Conservation (phyloP, 306 rosid genomes). For the Fragaria iinumae region DNA sequence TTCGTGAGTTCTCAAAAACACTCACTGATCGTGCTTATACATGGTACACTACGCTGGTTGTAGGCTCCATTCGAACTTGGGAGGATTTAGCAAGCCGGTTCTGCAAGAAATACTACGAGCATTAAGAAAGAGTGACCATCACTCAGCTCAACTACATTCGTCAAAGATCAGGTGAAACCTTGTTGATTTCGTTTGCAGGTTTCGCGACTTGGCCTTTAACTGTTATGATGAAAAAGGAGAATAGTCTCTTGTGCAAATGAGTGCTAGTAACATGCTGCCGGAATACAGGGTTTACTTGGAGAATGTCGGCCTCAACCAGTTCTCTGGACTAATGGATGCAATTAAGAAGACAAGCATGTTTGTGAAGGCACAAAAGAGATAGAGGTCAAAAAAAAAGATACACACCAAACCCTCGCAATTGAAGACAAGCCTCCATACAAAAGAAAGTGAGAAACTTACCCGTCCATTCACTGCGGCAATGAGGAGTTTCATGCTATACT, state of each 20-base stretch:
- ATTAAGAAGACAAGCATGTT: not conserved
- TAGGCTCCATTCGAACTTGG: not conserved
- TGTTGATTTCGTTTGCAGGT: not conserved
- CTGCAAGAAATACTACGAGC: not conserved
- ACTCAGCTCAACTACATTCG: not conserved
- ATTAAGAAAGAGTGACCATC: not conserved
- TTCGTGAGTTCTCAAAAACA: not conserved
- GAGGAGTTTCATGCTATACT: no score
- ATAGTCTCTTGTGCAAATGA: not conserved
- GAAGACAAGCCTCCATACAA: no score
- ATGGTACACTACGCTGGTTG: not conserved
- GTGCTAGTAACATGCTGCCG: no score
- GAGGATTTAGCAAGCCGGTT: not conserved
- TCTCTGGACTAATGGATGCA: not conserved
- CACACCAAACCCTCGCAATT: no score
- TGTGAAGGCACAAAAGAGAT: not conserved
- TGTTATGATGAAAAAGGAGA: not conserved
- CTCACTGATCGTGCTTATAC: not conserved
- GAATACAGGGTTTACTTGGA: not conserved
- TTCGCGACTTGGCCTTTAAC: not conserved
- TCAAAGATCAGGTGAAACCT: not conserved
- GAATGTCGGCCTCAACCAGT: not conserved
- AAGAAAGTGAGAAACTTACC: no score
- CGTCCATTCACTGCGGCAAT: no score
- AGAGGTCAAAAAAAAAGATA: not conserved